Evolutionary conservation across 805 yeast species (phyloP).

Genomic region (Scheffersomyces stipitis): DNA sequence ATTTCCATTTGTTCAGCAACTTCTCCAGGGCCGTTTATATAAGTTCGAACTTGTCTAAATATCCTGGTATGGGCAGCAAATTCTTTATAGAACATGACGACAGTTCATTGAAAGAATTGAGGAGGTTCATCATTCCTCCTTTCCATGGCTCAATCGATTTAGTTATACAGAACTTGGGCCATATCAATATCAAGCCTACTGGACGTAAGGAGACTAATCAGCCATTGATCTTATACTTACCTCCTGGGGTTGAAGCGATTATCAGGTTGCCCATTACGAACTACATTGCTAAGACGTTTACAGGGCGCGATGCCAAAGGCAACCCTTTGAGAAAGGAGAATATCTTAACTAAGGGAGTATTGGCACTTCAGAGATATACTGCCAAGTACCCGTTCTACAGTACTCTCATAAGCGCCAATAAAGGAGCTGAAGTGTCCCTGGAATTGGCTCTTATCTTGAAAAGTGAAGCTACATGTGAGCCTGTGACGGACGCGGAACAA

Average conservation of each 20-base stretch:
- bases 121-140: constrained; percentile 60
- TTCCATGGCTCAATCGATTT: constrained; percentile 66
- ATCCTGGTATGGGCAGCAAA: constrained; percentile 16
- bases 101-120: constrained; percentile 22
- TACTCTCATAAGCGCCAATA: constrained; percentile 7
- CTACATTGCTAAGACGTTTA: constrained; percentile 37
- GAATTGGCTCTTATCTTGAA: background rate
- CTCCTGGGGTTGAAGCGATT: constrained; percentile 52
- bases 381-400: constrained; percentile 15
- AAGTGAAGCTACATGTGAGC: background rate
- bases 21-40: constrained; percentile 29
- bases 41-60: constrained; percentile 24
- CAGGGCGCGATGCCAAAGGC: constrained; percentile 26
- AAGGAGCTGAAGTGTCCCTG: background rate
- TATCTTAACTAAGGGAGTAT: constrained; percentile 15
- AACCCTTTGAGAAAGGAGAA: constrained; percentile 21
- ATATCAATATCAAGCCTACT: constrained; percentile 58
- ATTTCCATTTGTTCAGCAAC: constrained; percentile 31
- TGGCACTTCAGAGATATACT: constrained; percentile 18
- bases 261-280: constrained; percentile 53
- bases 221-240: constrained; percentile 47
- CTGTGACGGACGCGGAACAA: background rate
- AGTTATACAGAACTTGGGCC: constrained; percentile 66
- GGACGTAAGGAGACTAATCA: constrained; percentile 36
- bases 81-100: constrained; percentile 21